Percentiles rank a stretch among this genome's conserved stretches.
Evolutionary conservation across 108 stramenopile genomes (phyloP).

Genomic region (Nitzschia sp.): DNA sequence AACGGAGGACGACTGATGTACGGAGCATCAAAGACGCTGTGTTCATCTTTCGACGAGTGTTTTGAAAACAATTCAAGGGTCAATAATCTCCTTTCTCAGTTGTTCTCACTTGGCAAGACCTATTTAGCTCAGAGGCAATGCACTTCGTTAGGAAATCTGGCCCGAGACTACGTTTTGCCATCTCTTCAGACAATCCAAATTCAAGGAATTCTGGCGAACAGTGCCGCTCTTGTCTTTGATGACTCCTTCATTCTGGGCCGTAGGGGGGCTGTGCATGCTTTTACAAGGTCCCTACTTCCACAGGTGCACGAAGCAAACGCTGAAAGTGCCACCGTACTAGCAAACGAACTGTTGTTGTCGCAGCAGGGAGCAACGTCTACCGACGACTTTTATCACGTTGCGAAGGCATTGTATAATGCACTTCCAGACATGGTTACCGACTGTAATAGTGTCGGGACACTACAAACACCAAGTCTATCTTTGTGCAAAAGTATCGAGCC

Average conservation of each 20-base stretch:
- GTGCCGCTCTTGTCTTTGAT: constrained; percentile 22
- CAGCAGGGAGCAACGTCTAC: constrained; percentile 7
- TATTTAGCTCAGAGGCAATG: constrained; percentile 33
- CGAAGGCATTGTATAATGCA: constrained; percentile 33
- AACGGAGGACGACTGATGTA: constrained; percentile 41
- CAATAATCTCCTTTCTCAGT: constrained; percentile 43
- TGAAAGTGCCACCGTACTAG: constrained; percentile 13
- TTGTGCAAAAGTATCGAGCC: constrained; percentile 18
- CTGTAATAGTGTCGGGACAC: constrained; percentile 38
- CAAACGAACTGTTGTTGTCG: constrained; percentile 23
- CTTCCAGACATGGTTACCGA: constrained; percentile 31
- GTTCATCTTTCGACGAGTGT: constrained; percentile 46
- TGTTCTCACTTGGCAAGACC: constrained; percentile 39
- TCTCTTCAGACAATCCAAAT: constrained; percentile 35
- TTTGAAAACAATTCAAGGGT: constrained; percentile 27
- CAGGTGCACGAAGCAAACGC: constrained; percentile 21
- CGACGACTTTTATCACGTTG: constrained; percentile 19
- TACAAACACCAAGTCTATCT: constrained; percentile 3
- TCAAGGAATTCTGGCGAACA: constrained; percentile 43
- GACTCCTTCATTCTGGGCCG: constrained; percentile 12
- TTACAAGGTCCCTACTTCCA: constrained; percentile 40
- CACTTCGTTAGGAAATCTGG: neutral
- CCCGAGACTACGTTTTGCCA: constrained; percentile 2
- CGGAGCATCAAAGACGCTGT: constrained; percentile 45
- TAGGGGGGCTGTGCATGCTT: constrained; percentile 26